Evolutionary conservation across 2,329 filamentous ascomycete species (phyloP).

Genomic region (Celoporthe dispersa): DNA sequence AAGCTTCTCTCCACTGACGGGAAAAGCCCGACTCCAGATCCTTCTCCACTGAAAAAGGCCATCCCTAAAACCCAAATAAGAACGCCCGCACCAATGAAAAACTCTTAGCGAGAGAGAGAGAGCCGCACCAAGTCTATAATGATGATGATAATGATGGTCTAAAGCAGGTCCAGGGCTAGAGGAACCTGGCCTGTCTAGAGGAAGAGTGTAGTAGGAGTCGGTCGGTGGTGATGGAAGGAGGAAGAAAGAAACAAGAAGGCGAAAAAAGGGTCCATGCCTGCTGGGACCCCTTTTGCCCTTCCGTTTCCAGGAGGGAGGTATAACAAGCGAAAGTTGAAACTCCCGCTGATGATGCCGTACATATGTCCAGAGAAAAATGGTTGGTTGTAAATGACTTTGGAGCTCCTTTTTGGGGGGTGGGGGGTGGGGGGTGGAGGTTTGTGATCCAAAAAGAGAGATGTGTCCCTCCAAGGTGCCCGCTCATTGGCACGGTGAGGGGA

Average conservation of each 20-base stretch:
- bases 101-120: neutral
- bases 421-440: no score
- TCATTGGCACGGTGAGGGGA: conserved; percentile 2
- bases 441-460: neutral
- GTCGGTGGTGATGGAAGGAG: neutral
- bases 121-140: conserved; percentile 1
- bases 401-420: neutral
- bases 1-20: no score
- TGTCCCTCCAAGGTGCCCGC: conserved; percentile 6
- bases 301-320: neutral
- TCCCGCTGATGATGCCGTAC: conserved; percentile 9
- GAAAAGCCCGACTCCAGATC: neutral
- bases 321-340: neutral
- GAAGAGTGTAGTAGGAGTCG: neutral
- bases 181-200: neutral
- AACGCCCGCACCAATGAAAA: conserved; percentile 1
- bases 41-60: no score
- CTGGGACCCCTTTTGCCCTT: neutral
- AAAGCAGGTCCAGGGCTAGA: neutral
- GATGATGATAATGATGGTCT: neutral
- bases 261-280: conserved; percentile 1
- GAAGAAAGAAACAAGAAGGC: no score
- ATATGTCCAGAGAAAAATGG: conserved; percentile 7
- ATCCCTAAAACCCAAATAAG: neutral
- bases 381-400: neutral